Evolutionary conservation across 208 protist species (phyloP), one percentile per base, ranked within the genome.

Genomic region (Leishmania tropica): DNA sequence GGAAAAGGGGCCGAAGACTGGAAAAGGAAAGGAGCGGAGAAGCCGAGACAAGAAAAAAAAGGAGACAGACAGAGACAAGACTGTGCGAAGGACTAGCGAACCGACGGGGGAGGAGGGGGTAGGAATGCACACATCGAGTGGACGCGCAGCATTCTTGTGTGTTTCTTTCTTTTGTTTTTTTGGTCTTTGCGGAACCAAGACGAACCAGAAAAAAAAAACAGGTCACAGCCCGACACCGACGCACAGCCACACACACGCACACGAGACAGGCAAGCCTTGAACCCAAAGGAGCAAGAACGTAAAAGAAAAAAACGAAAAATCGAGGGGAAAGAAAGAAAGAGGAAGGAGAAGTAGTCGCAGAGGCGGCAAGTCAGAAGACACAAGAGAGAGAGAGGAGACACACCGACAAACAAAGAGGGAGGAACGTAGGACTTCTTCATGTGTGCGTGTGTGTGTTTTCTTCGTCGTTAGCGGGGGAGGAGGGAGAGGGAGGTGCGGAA

Each of bases 1-100:
- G 53, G 31, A 17, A 31, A 85, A 85, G 72, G 76, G 28, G 21
- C 54, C 7, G n/a, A 79, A 74, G 64, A 83, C 54, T n/a, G 47
- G 40, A 73, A 70, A 78, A 68, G 48, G 71, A 81, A 78, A 56
- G 31, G 64, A 42, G 54, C 48, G 45, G 40, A 56, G 53, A 79
- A 62, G 37, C 37, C 28, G 28, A 31, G 58, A 13, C 6, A 64
- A 64, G 28, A 35, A 31, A 64, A 78, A 73, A 72, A 31, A 73
- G 8, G 47, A 62, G 56, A 62, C 3, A 62, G 24, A 62, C 24
- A 21, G 21, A 31, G 13, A 15, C 58, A 64, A 10, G 58, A 28
- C 58, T 64, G 28, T 64, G 28, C 58, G 28, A 31, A 31, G 5
- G 28, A 31, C 31, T 7, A 68, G 62, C 15, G 62, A 40, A 37